Conservation (phyloP, 306 rosid genomes). For the Trifolium fragiferum region DNA sequence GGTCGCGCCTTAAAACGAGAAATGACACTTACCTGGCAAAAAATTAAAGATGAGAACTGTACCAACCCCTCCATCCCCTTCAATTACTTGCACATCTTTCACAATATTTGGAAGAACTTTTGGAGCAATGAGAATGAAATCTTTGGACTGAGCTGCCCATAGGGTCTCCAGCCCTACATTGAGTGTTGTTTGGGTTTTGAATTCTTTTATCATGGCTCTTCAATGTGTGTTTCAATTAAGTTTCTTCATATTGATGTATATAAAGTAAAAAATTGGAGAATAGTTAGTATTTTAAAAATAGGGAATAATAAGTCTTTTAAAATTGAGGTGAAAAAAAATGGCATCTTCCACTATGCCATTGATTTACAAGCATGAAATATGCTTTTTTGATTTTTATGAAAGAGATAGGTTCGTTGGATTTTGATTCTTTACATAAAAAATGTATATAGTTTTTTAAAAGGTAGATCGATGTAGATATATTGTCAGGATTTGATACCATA, state of each 20-base stretch:
- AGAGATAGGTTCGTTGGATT: neutral
- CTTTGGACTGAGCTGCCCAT: slow-evolving; percentile 61
- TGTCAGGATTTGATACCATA: slow-evolving; percentile 21
- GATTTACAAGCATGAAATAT: neutral
- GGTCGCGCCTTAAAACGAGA: neutral
- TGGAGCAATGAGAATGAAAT: slow-evolving; percentile 47
- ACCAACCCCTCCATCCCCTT: slow-evolving; percentile 74
- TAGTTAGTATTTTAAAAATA: neutral
- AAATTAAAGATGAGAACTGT: slow-evolving; percentile 63
- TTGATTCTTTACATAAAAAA: neutral
- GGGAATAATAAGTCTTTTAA: neutral
- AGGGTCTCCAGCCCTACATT: slow-evolving; percentile 54
- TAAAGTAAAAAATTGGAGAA: neutral
- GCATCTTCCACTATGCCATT: slow-evolving; percentile 4
- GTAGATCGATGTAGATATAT: neutral
- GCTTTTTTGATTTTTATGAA: slow-evolving; percentile 1
- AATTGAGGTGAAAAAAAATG: neutral
- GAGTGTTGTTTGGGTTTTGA: slow-evolving; percentile 50
- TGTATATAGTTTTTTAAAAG: neutral
- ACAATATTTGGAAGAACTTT: slow-evolving; percentile 57
- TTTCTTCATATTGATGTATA: neutral
- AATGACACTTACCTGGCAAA: slow-evolving; percentile 44
- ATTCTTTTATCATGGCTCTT: slow-evolving; percentile 55
- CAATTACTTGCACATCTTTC: slow-evolving; percentile 55
- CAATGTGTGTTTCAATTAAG: neutral